A percentile compares a stretch with the other conserved stretches of the same genome.
These are phyloP conservation scores for Erodium moschatum DNA, from an alignment of 441 rosid genomes.

Conservation along the genomic window DNA sequence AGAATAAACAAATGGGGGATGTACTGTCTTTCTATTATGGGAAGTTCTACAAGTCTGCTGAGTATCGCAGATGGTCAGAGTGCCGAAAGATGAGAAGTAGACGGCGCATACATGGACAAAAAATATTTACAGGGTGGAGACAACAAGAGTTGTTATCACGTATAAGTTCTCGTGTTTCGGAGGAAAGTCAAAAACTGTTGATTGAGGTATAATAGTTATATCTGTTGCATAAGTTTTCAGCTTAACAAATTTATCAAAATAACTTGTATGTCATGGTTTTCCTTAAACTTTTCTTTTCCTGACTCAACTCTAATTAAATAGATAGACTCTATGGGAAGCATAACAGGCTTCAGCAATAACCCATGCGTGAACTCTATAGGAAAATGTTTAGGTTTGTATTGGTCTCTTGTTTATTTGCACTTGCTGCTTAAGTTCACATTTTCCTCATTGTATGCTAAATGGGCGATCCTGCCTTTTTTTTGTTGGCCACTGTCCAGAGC, in stretches of 20 bases:
- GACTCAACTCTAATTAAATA: no score
- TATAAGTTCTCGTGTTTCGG: constrained; percentile 38
- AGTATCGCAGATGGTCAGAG: constrained; percentile 57
- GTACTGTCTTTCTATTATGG: constrained; percentile 65
- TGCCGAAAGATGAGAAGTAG: constrained; percentile 47
- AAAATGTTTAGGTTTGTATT: neutral
- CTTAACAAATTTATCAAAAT: neutral
- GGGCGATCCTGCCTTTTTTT: neutral
- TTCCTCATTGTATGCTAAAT: neutral
- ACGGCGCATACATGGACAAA: constrained; percentile 46
- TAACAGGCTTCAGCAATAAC: neutral
- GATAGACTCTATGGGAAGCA: no score
- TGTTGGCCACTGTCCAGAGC: neutral
- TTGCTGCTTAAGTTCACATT: neutral
- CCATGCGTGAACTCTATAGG: neutral
- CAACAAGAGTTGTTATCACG: constrained; percentile 65
- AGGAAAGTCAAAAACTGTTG: constrained; percentile 41
- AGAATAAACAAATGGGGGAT: constrained; percentile 51
- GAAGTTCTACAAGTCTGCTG: constrained; percentile 49
- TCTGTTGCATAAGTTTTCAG: neutral
- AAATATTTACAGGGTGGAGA: constrained; percentile 64
- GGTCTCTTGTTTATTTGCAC: neutral
- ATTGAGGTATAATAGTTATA: constrained; percentile 40
- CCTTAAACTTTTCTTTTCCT: no score
- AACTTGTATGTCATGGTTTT: neutral